These are phyloP conservation scores for Linum trigynum DNA, from an alignment of 345 rosid species.

Conservation along the genomic window DNA sequence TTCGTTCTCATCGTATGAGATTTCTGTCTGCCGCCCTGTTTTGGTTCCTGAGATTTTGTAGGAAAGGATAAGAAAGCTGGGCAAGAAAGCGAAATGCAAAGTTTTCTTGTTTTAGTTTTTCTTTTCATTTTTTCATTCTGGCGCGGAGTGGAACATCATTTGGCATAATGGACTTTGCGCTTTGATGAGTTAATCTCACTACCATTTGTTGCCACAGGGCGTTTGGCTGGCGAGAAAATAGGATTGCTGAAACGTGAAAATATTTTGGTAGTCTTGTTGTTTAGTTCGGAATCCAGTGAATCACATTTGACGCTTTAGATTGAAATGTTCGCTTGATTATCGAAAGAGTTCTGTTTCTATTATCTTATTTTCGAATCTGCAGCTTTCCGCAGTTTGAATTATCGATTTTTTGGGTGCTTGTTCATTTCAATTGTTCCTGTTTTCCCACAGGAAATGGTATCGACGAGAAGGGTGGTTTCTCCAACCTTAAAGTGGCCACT, in stretches of 20 bases:
- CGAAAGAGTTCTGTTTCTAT: too few relatives aligned
- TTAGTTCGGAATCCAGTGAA: too few relatives aligned
- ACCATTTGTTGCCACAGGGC: neutral
- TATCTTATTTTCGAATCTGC: too few relatives aligned
- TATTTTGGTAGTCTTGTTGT: too few relatives aligned
- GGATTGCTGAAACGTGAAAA: neutral
- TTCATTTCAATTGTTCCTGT: neutral
- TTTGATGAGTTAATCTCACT: neutral
- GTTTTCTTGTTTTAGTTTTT: neutral
- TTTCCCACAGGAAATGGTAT: slow-evolving; percentile 33
- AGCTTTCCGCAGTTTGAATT: too few relatives aligned
- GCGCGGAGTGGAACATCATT: too few relatives aligned
- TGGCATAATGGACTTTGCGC: neutral
- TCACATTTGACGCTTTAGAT: neutral
- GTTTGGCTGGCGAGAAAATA: neutral
- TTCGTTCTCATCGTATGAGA: neutral
- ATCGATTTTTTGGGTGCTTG: too few relatives aligned
- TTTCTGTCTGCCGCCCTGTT: neutral
- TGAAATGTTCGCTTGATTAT: too few relatives aligned
- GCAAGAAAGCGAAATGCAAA: neutral
- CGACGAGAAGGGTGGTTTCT: slow-evolving; percentile 39
- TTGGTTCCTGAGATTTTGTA: slow-evolving; percentile 6
- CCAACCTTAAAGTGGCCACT: slow-evolving; percentile 24
- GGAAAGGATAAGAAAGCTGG: neutral
- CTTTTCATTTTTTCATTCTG: slow-evolving; percentile 7